These are phyloP conservation scores for Penicillium sp. DNA, from an alignment of 2,329 filamentous ascomycete species.

Conservation along the genomic window DNA sequence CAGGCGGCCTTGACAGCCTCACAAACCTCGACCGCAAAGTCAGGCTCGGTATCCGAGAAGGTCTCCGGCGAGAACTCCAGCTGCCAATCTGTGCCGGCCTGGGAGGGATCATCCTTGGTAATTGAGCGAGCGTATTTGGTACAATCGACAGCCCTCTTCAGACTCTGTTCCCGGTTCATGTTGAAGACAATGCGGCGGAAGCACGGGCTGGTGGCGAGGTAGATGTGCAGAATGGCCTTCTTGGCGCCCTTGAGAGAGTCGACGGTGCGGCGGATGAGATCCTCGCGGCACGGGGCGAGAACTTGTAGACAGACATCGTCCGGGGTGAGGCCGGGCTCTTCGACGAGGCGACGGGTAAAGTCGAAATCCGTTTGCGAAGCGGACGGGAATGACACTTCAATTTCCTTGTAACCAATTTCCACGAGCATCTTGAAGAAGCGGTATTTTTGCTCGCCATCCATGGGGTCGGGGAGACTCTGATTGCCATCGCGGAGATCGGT, in stretches of 20 bases:
- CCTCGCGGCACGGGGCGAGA: constrained; percentile 83
- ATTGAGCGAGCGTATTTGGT: constrained; percentile 81
- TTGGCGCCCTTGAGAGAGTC: constrained; percentile 84
- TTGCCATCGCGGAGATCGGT: constrained; percentile 89
- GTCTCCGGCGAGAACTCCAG: constrained; percentile 52
- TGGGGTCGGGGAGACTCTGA: constrained; percentile 86
- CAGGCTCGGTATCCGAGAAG: constrained; percentile 84
- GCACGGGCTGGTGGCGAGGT: constrained; percentile 92
- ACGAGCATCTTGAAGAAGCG: constrained; percentile 91
- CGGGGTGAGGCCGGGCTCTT: constrained; percentile 75
- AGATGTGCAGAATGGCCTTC: constrained; percentile 92
- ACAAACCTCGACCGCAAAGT: constrained; percentile 78
- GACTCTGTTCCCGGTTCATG: constrained; percentile 74
- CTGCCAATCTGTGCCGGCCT: constrained; percentile 54
- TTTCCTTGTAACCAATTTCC: constrained; percentile 93
- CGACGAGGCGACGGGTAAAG: constrained; percentile 81
- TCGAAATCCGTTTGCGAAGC: constrained; percentile 94
- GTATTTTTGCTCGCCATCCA: constrained; percentile 96
- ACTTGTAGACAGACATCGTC: constrained; percentile 92
- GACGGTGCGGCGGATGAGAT: constrained; percentile 84
- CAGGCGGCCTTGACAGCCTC: constrained; percentile 92
- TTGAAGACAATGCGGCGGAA: constrained; percentile 89
- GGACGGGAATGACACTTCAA: constrained; percentile 92
- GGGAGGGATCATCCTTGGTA: constrained; percentile 69
- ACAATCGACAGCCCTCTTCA: constrained; percentile 79